phyloP scores from a whole-genome alignment of 179 eudicot genomes.

The Amaranthus tricolor region DNA sequence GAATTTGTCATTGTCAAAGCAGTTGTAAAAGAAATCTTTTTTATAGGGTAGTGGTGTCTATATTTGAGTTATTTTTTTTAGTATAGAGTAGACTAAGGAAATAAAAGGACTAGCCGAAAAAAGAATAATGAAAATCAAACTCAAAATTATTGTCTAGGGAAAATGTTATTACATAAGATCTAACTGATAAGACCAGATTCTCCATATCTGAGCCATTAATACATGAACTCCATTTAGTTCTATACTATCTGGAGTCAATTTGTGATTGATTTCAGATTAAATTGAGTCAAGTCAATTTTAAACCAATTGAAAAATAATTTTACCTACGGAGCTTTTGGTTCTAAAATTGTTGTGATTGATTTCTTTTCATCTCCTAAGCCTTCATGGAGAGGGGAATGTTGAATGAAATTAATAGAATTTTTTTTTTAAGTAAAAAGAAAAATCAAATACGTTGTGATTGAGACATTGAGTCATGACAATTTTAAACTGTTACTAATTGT shows the following conservation, averaged over 20 bases:
- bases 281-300: not conserved
- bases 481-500: slow-evolving; percentile 7
- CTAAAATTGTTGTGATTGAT: not conserved
- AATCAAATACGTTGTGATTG: not conserved
- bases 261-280: too few species aligned
- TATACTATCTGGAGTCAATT: too few species aligned
- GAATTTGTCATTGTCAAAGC: slow-evolving; percentile 1
- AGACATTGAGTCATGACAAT: not conserved
- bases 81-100: not conserved
- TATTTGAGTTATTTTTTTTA: not conserved
- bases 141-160: too few species aligned
- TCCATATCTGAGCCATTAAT: too few species aligned
- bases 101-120: too few species aligned
- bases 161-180: too few species aligned
- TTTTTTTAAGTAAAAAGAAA: too few species aligned
- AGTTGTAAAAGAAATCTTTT: not conserved
- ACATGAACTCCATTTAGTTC: too few species aligned
- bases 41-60: not conserved
- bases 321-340: not conserved
- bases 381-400: not conserved
- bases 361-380: not conserved
- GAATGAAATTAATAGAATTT: not conserved
- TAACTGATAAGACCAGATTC: too few species aligned
- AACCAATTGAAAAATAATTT: not conserved
- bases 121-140: too few species aligned